Evolutionary conservation across 352 stramenopile genomes (phyloP), one percentile per base, ranked within the genome.

Genomic region (Phytophthora crassamura): DNA sequence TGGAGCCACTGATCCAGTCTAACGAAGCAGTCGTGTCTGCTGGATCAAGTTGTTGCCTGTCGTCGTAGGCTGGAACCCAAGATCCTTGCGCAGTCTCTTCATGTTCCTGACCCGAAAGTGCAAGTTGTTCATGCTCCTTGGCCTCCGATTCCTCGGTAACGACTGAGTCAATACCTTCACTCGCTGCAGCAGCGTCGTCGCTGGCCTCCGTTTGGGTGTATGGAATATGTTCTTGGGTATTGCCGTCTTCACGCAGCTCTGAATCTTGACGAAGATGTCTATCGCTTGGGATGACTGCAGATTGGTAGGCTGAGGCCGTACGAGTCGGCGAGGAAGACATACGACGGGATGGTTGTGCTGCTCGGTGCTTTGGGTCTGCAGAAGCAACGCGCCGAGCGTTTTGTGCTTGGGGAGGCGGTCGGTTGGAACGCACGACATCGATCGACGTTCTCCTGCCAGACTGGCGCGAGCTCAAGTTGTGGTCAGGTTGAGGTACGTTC

Each of bases 391-490:
- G 66, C 16, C 66, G 59, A 42, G 18, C 41, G 36, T 57, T 48
- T 1, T 20, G 50, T 9, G 25, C 25, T 30, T 0, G 25, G 25
- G 32, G 25, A 38, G 38, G 28, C 41, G 39, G 46, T 14, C 35
- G 33, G 4, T 5, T 61, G 14, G 22, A 14, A 32, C n/a, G 20
- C 16, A 50, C 34, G 22, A 35, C 39, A 16, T 46, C 28, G 16
- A 61, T 12, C 14, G 65, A 73, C 28, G 58, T 55, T n/a, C 67
- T 59, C 20, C 59, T 61, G 8, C 45, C 42, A 30, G 64, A 49
- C 6, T 54, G 64, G 25, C 39, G 46, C 14, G 64, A 59, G 43
- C 30, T 72, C 28, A 35, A 43, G 9, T 32, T 20, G n/a, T 7
- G 47, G 7, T 39, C 28, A 34, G 11, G 20, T 22, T 55, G 40